phyloP scores from a whole-genome alignment of 768 basidiomycete genomes.

The Termitomyces sp. region DNA sequence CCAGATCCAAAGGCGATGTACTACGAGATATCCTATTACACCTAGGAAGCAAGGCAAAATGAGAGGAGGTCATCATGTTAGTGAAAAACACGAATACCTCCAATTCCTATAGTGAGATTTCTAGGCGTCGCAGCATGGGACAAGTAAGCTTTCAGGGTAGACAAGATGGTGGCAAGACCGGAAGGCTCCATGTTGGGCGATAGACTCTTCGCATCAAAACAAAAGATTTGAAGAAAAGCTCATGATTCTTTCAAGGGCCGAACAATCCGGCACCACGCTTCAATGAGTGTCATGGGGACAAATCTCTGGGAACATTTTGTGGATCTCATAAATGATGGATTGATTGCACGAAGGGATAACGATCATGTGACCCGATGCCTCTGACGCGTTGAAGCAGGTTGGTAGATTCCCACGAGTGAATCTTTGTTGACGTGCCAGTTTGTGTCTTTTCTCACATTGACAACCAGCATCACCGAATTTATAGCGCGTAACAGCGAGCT shows the following conservation, averaged over 20 bases:
- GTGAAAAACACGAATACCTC: neutral
- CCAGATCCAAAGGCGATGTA: conserved; percentile 24
- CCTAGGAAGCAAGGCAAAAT: neutral
- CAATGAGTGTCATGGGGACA: neutral
- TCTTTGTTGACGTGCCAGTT: conserved; percentile 32
- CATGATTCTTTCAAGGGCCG: neutral
- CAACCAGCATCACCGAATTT: conserved; percentile 10
- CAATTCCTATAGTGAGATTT: neutral
- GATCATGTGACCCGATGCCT: conserved; percentile 29
- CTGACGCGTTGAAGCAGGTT: conserved; percentile 20
- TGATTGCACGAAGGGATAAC: conserved; percentile 12
- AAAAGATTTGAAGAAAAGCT: neutral
- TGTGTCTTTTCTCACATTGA: conserved; percentile 10
- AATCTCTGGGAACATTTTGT: neutral
- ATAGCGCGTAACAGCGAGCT: conserved; percentile 13
- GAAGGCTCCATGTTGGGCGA: neutral
- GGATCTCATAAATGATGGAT: too few relatives aligned
- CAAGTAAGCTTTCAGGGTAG: neutral
- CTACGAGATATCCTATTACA: conserved; percentile 9
- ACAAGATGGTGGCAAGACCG: neutral
- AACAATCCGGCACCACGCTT: neutral
- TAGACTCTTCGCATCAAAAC: neutral
- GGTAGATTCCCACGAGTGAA: conserved; percentile 29
- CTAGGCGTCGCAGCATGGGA: neutral
- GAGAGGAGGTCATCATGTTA: too few relatives aligned